Evolutionary conservation across 2,329 filamentous ascomycete species (phyloP).

Genomic region (Simplicillium sp.): DNA sequence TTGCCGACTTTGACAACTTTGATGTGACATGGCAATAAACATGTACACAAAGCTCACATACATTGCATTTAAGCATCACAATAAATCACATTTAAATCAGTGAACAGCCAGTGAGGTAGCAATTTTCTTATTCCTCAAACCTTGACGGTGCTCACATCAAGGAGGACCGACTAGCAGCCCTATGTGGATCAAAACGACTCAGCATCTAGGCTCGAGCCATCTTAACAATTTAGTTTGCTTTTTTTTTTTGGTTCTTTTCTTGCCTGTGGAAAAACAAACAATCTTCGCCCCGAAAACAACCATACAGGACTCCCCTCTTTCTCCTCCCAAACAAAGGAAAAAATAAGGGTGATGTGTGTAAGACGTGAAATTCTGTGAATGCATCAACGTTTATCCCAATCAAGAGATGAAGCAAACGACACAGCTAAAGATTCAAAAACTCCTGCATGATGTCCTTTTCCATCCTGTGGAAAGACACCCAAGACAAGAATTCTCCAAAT

Average conservation of each 20-base stretch:
- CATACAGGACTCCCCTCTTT: constrained; percentile 10
- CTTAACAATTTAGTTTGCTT: constrained; percentile 1
- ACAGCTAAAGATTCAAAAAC: constrained; percentile 3
- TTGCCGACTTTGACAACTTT: constrained; percentile 41
- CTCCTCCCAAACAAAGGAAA: constrained; percentile 10
- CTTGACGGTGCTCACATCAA: constrained; percentile 22
- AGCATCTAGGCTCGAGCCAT: constrained; percentile 1
- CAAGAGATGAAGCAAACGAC: neutral
- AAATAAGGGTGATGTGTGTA: constrained; percentile 5
- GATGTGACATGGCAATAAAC: no score
- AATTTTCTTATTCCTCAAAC: constrained; percentile 28
- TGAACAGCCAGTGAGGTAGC: constrained; percentile 18
- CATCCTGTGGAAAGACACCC: no score
- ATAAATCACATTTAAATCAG: no score
- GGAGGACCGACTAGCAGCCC: constrained; percentile 26
- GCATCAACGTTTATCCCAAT: constrained; percentile 1
- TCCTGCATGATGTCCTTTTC: no score
- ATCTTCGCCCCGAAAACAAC: neutral
- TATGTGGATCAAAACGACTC: constrained; percentile 1
- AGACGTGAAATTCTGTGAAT: no score
- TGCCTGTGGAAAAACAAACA: neutral
- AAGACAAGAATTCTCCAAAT: no score
- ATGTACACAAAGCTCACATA: no score
- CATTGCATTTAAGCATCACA: no score
- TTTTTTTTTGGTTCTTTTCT: neutral